Base-by-base conservation (phyloP, 352 stramenopile genomes). In the Phytophthora fragariaefolia region DNA sequence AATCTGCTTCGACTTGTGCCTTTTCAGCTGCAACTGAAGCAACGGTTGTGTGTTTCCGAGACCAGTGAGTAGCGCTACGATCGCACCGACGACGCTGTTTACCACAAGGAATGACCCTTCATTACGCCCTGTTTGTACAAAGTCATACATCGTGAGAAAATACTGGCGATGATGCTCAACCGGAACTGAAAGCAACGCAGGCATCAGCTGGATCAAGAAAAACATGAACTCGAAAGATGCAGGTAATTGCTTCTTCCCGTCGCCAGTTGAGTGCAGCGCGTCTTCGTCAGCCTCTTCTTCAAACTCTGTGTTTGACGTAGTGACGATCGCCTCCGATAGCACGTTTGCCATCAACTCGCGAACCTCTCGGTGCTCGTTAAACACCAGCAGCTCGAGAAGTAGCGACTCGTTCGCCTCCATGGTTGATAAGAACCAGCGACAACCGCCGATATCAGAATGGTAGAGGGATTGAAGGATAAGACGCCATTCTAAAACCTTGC, bases 141-240 rank as follows among this genome's bases (percentile, higher is more conserved):
- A 95, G 22, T 83, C 76, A 58, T 85, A 87, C 32, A 95, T 76
- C 18, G 84, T 83, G 53, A 85, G 63, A 60, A 95, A 93, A 50
- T 91, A 93, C 54, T 93, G 75, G 12, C 73, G 71, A 63, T 95
- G 85, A 18, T 93, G 79, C 3, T 79, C 66, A n/a, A 80, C 76
- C 23, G 87, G 85, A 1, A 91, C 87, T 0, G 79, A 81, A 20
- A 95, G 55, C 9, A 95, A 63, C 38, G 74, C 79, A 32, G 87
- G 87, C 87, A 95, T 92, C 38, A 93, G 66, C 40, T 90, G 80
- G 32, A 93, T 82, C 17, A 95, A 52, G 56, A 88, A 75, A 40
- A 93, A 93, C 55, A 93, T 80, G 49, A 95, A 93, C 70, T 93
- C 85, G 58, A 93, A 95, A 5, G 85, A 87, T 6, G 73, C 76